Base-by-base conservation (phyloP, 164 flowering plant genomes). In the Sextonia rubra region DNA sequence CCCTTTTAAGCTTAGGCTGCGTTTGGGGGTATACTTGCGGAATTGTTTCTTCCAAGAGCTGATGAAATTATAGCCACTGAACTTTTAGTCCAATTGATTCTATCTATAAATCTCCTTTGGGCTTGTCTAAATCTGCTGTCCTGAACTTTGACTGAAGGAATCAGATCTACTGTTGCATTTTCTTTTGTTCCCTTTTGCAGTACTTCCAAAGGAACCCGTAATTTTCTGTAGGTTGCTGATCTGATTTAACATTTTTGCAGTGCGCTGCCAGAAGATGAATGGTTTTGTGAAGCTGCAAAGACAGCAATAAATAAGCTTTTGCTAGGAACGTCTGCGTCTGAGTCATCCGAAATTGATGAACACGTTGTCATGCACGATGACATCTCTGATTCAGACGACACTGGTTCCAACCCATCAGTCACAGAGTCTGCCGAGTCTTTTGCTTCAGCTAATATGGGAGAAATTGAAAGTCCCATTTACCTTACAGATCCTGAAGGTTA, bases 251-350 rank as follows among this genome's bases (percentile, higher is more conserved):
- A 15, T 52, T 15, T 52, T 15, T 52, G n/a, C 58, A 95, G 98
- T 81, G 87, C 89, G 23, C 95, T 96, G 32, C 95, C 91, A 2
- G 92, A 88, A 83, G 97, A 93, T 75, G 97, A 93, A 77, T 96
- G 99, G 97, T 93, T 93, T 78, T 87, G 83, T 6, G 91, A 90
- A 60, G 82, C 97, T 44, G 97, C 99, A 17, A 93, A 93, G 75
- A 80, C 90, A 8, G 94, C 98, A 18, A 90, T 96, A 77, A 83
- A 85, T 84, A 89, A 87, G 79, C 91, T 95, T 72, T 81, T 95
- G 17, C 23, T 73, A 58, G 91, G 83, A 26, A 92, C 88, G 1
- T 88, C 93, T 29, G 93, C 86, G 1, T 89, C 97, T 29, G 99
- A 93, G 47, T 75, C 83, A 47, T 90, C 97, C 29, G 76, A 74